Base-by-base conservation (phyloP, 768 basidiomycete genomes). In the Suillus ampliporus region DNA sequence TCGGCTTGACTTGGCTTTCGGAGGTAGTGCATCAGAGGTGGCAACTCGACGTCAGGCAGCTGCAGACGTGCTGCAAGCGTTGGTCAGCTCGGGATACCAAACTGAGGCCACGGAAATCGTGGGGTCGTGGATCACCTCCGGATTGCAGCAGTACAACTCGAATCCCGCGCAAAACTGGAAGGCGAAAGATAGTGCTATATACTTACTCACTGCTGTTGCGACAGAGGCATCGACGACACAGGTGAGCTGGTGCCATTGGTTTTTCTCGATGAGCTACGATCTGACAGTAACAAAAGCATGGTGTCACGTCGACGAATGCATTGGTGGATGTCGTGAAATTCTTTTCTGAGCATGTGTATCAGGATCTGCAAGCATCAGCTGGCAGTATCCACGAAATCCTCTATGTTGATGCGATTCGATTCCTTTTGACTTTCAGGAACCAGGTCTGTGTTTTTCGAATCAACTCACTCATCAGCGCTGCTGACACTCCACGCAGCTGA, bases 331-430 rank as follows among this genome's bases (percentile, higher is more conserved):
- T 99, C 37, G 91, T 99, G 70, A 86, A 94, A 68, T 99, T 97
- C 81, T 99, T 99, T 80, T 92, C 92, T 17, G 89, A 95, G 23
- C 87, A 97, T 69, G 91, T 98, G 15, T 93, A 89, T 72, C 83
- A 89, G 65, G 97, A 99, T 75, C 78, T 99, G 44, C 90, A 87
- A 64, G 90, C 92, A 2, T 78, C 78, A 2, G 78, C 84, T 6
- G 87, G 88, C 4, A 77, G 80, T 15, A 90, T 92, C 1, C 91
- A 97, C 70, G 92, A 95, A 2, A 94, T 98, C 68, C 81, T 99
- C 47, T 94, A 96, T 71, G 95, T 97, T 31, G 95, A 99, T 74
- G 95, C 96, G 10, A 98, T 99, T 74, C 90, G 95, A 53, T 99
- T 94, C 80, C 77, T 99, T 57, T 83, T 94, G 71, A 97, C 94